Evolutionary conservation across 2,329 filamentous ascomycete genomes (phyloP).

Genomic region (Orbilia ellipsospora): DNA sequence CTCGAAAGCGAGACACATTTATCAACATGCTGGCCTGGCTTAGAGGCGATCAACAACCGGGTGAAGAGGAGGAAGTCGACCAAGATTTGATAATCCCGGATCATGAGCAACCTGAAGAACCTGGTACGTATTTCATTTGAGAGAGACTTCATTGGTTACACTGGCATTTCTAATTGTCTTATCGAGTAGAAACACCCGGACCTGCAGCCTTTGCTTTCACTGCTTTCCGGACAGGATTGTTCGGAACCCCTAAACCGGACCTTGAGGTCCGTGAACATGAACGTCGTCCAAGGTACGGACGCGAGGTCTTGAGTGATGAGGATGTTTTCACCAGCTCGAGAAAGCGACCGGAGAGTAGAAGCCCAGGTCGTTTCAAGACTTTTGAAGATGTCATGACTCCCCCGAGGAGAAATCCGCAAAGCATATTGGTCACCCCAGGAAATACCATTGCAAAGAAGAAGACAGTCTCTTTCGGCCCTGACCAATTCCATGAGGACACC

Average conservation of each 20-base stretch:
- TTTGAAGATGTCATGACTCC: constrained; percentile 36
- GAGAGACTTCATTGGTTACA: constrained; percentile 51
- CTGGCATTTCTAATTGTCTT: constrained; percentile 66
- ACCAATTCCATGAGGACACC: constrained; percentile 65
- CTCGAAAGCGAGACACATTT: constrained; percentile 36
- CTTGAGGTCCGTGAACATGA: constrained; percentile 60
- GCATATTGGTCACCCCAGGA: constrained; percentile 69
- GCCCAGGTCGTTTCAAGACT: constrained; percentile 26
- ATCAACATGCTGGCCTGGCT: constrained; percentile 52
- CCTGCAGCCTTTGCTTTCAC: constrained; percentile 75
- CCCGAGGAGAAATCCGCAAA: constrained; percentile 63
- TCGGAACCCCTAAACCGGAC: constrained; percentile 71
- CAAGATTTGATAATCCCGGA: constrained; percentile 53
- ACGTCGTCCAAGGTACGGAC: constrained; percentile 25
- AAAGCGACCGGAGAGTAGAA: constrained; percentile 32
- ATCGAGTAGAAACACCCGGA: constrained; percentile 67
- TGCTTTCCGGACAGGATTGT: constrained; percentile 74
- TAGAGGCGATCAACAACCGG: constrained; percentile 43
- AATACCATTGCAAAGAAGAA: constrained; percentile 66
- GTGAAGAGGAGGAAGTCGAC: constrained; percentile 50
- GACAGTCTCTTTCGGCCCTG: constrained; percentile 67
- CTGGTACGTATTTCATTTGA: constrained; percentile 59
- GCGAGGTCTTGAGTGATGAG: constrained; percentile 49
- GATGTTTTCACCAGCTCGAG: constrained; percentile 48
- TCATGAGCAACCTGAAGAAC: constrained; percentile 30